Conservation (phyloP, 495 filamentous ascomycete genomes). For the Daldinia loculata region DNA sequence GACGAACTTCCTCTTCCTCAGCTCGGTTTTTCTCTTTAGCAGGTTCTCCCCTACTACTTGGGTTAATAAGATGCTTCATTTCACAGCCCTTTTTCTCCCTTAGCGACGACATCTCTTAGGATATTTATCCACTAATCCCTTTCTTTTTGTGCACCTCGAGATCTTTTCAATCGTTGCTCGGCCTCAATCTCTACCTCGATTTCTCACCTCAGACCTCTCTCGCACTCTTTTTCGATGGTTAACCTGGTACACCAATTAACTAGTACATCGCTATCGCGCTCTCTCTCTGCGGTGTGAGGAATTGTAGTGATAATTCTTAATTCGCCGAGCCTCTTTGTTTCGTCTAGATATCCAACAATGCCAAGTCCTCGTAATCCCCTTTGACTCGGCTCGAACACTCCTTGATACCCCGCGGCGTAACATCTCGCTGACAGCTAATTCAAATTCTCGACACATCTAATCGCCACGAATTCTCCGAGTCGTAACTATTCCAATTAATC, state of each 20-base stretch:
- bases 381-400: slow-evolving; percentile 35
- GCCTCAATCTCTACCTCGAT: slow-evolving; percentile 6
- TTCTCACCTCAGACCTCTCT: slow-evolving; percentile 4
- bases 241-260: background rate
- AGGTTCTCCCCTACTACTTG: slow-evolving; percentile 17
- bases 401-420: slow-evolving; percentile 21
- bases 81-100: slow-evolving; percentile 16
- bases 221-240: slow-evolving; percentile 18
- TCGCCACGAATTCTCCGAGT: slow-evolving; percentile 30
- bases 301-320: slow-evolving; percentile 39
- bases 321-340: background rate
- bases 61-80: slow-evolving; percentile 30
- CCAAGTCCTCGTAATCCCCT: slow-evolving; percentile 12
- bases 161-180: background rate
- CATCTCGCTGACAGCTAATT: slow-evolving; percentile 9
- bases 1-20: slow-evolving; percentile 13
- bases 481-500: slow-evolving; percentile 26
- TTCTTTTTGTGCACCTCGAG: slow-evolving; percentile 1
- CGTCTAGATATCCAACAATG: slow-evolving; percentile 17
- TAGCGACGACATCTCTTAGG: slow-evolving; percentile 17
- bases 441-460: slow-evolving; percentile 7
- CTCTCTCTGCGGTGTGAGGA: slow-evolving; percentile 15
- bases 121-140: slow-evolving; percentile 10
- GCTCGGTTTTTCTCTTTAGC: slow-evolving; percentile 24
- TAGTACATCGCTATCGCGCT: slow-evolving; percentile 12